Conservation (phyloP, 1,139 yeast species). For the Pichia cactophila region DNA sequence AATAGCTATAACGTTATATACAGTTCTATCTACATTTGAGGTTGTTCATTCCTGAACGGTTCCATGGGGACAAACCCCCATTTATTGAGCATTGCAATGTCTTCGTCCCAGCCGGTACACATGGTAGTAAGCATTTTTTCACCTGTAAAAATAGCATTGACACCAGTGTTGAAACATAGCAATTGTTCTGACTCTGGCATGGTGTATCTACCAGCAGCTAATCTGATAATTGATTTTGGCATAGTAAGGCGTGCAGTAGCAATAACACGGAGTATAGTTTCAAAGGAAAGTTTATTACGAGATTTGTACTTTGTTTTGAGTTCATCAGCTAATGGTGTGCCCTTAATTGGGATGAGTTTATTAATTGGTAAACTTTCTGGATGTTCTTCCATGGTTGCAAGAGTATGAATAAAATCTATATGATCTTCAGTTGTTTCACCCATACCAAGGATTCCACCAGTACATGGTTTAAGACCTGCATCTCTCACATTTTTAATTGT, state of each 20-base stretch:
- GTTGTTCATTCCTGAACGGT: conserved; percentile 31
- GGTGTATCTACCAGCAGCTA: conserved; percentile 77
- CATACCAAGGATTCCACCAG: conserved; percentile 74
- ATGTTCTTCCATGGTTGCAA: conserved; percentile 59
- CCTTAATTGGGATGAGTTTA: conserved; percentile 68
- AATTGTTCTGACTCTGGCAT: conserved; percentile 75
- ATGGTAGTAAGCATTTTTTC: conserved; percentile 75
- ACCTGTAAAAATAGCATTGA: conserved; percentile 77
- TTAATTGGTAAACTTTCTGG: conserved; percentile 83
- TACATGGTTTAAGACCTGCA: conserved; percentile 65
- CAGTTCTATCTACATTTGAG: too few species aligned
- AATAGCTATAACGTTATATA: too few species aligned
- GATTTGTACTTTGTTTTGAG: conserved; percentile 36
- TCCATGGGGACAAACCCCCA: conserved; percentile 74
- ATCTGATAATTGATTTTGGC: conserved; percentile 64
- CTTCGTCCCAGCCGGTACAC: conserved; percentile 85
- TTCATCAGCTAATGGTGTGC: conserved; percentile 66
- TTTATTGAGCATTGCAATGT: conserved; percentile 52
- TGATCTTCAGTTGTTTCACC: conserved; percentile 73
- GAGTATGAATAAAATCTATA: conserved; percentile 57
- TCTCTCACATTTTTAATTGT: conserved; percentile 59
- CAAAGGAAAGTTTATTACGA: conserved; percentile 41
- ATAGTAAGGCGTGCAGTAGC: conserved; percentile 70
- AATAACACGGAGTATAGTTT: conserved; percentile 57
- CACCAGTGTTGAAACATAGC: conserved; percentile 69